Evolutionary conservation across 345 rosid genomes (phyloP).

Genomic region (Moricandia moricandioides): DNA sequence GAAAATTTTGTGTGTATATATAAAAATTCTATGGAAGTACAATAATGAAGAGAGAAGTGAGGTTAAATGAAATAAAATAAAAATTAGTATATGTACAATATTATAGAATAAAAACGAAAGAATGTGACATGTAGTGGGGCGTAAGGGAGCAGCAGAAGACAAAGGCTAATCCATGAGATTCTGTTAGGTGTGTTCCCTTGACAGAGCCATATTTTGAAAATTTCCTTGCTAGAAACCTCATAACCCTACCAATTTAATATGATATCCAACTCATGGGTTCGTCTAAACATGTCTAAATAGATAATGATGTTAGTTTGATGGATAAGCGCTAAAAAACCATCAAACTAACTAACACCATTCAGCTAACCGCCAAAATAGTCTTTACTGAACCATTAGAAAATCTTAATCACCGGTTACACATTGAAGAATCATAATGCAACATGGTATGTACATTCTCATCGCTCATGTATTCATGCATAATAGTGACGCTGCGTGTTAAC

Average conservation of each 20-base stretch:
- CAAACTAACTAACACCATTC: too few relatives aligned
- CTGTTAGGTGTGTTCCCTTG: conserved; percentile 63
- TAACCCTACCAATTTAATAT: conserved; percentile 10
- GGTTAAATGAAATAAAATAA: neutral
- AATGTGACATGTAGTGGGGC: conserved; percentile 38
- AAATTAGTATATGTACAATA: neutral
- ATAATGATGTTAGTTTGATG: too few relatives aligned
- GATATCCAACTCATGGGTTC: conserved; percentile 15
- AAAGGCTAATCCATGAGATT: conserved; percentile 58
- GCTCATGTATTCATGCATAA: neutral
- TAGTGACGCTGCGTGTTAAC: conserved; percentile 14
- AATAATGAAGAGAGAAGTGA: conserved; percentile 30
- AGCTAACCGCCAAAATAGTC: too few relatives aligned
- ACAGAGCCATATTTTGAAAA: conserved; percentile 39
- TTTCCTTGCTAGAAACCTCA: neutral
- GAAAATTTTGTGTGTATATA: neutral
- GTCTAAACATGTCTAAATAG: neutral
- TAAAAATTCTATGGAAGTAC: conserved; percentile 22
- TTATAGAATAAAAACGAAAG: conserved; percentile 23
- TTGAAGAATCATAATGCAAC: too few relatives aligned
- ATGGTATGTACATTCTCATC: neutral
- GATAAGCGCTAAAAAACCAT: too few relatives aligned
- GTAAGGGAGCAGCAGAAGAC: conserved; percentile 37
- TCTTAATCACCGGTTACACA: too few relatives aligned
- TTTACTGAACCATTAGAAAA: too few relatives aligned